Percentiles rank a stretch among this genome's conserved stretches.
Evolutionary conservation across 2,329 filamentous ascomycete species (phyloP).

Genomic region (Colletotrichum tamarilloi): DNA sequence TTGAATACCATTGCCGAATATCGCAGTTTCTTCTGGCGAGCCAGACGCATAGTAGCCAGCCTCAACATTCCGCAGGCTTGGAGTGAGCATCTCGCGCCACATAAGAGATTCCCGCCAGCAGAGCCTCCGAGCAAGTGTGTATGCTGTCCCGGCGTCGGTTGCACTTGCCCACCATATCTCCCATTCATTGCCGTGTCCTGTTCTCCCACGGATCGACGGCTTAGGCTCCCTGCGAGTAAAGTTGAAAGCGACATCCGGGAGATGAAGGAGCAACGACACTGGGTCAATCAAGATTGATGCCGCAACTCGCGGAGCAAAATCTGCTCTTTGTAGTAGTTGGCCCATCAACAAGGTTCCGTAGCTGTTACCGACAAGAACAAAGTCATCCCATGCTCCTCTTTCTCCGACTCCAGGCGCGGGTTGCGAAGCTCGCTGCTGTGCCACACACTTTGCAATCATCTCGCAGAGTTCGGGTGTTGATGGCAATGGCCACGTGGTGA

Average conservation of each 20-base stretch:
- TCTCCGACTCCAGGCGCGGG: constrained; percentile 4
- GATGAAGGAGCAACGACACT: constrained; percentile 68
- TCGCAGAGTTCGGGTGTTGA: constrained; percentile 6
- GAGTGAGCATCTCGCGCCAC: constrained; percentile 72
- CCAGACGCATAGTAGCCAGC: constrained; percentile 24
- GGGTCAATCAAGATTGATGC: constrained; percentile 68
- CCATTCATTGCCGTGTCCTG: constrained; percentile 70
- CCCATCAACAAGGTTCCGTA: constrained; percentile 68
- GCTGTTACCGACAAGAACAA: constrained; percentile 69
- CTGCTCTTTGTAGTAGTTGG: constrained; percentile 62
- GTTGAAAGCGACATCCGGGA: constrained; percentile 73
- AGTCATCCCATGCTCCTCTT: constrained; percentile 50
- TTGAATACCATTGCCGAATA: constrained; percentile 39
- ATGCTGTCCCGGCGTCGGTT: constrained; percentile 73
- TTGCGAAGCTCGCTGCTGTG: constrained; percentile 22
- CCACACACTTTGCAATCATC: constrained; percentile 29
- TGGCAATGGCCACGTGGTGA: constrained; percentile 61
- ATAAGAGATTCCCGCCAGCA: constrained; percentile 79
- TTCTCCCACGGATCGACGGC: constrained; percentile 26
- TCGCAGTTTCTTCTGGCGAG: constrained; percentile 14
- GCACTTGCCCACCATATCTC: constrained; percentile 79
- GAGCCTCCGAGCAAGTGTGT: constrained; percentile 73
- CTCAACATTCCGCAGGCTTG: constrained; percentile 12
- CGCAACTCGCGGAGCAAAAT: constrained; percentile 50
- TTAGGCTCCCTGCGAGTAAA: constrained; percentile 60